Evolutionary conservation across 2,329 filamentous ascomycete genomes (phyloP).

Genomic region (Sporothrix mexicana): DNA sequence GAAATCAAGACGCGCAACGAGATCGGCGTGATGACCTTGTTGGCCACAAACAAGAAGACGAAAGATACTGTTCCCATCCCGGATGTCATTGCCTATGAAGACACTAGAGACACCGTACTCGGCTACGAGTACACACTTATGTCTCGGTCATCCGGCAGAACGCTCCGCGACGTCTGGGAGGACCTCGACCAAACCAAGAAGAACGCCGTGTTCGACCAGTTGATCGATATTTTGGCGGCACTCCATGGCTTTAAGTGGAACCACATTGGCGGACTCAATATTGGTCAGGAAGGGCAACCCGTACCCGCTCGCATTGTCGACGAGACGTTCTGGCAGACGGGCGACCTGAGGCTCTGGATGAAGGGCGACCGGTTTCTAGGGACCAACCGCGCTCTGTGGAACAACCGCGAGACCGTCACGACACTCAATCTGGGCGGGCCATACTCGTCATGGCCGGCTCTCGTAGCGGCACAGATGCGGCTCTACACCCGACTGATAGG

Average conservation of each 20-base stretch:
- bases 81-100: not conserved
- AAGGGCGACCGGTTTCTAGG: too few relatives aligned
- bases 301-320: not conserved
- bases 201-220: not conserved
- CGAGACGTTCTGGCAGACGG: not conserved
- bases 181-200: not conserved
- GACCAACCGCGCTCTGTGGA: too few relatives aligned
- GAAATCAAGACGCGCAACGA: conserved; percentile 16
- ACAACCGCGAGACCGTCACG: not conserved
- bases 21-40: not conserved
- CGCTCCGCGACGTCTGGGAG: not conserved
- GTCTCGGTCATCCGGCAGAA: not conserved
- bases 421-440: not conserved
- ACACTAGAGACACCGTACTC: not conserved
- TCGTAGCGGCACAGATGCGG: not conserved
- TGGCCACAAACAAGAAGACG: not conserved
- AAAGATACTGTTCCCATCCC: not conserved
- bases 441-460: not conserved
- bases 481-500: not conserved
- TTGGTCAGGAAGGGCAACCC: not conserved
- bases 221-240: not conserved
- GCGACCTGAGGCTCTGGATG: not conserved
- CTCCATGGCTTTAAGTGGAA: not conserved
- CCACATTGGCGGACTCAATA: not conserved
- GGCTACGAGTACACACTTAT: not conserved